Evolutionary conservation across 2,329 filamentous ascomycete species (phyloP).

Genomic region (Sphaerulina populicola): DNA sequence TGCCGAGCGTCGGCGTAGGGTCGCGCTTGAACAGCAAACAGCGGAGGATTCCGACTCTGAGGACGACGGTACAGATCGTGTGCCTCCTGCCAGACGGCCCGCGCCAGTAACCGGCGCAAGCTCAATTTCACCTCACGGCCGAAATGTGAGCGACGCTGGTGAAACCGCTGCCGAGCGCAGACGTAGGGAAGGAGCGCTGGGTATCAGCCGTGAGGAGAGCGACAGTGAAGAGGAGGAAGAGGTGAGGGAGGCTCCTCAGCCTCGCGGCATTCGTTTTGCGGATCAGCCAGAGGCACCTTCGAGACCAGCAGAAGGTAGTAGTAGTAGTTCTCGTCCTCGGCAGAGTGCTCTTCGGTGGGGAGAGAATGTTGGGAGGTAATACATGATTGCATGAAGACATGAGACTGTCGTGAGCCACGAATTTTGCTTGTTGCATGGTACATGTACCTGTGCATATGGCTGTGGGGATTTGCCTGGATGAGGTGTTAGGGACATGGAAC

Average conservation of each 20-base stretch:
- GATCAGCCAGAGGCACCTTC: conserved; percentile 13
- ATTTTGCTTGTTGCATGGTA: not conserved
- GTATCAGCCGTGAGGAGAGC: conserved; percentile 43
- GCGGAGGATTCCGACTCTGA: conserved; percentile 32
- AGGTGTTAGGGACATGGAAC: no score
- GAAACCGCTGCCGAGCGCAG: conserved; percentile 70
- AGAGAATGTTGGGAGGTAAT: conserved; percentile 22
- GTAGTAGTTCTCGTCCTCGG: conserved; percentile 9
- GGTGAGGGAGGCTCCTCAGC: conserved; percentile 12
- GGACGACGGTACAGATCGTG: conserved; percentile 34
- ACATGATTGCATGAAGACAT: not conserved
- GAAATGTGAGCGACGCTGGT: conserved; percentile 36
- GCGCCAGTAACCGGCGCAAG: conserved; percentile 1
- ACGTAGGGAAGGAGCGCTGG: conserved; percentile 64
- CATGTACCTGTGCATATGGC: not conserved
- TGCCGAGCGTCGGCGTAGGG: conserved; percentile 39
- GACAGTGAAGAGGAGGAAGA: conserved; percentile 45
- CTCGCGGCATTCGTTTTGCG: conserved; percentile 25
- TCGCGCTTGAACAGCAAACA: conserved; percentile 26
- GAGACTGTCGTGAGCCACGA: not conserved
- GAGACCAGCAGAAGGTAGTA: not conserved
- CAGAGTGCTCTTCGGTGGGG: conserved; percentile 29
- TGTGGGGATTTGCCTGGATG: not conserved
- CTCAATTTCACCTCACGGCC: conserved; percentile 12
- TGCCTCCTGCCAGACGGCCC: conserved; percentile 24